A percentile compares a stretch with the other conserved stretches of the same genome.
Evolutionary conservation across 106 monocot species (phyloP).

Genomic region (Platanthera zijinensis): DNA sequence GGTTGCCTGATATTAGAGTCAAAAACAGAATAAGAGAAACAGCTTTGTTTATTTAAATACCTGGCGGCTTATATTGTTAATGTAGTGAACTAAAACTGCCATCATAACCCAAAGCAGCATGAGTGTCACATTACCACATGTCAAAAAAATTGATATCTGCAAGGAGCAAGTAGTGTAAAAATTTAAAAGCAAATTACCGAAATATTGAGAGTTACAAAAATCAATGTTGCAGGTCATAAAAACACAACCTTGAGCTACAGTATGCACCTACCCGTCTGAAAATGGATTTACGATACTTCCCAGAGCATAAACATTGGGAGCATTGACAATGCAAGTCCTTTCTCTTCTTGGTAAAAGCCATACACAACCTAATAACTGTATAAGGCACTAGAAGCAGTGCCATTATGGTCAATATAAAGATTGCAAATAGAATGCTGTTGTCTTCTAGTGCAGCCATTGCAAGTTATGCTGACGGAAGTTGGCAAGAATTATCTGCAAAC

Average conservation of each 20-base stretch:
- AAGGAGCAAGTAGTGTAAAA: neutral
- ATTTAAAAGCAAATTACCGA: neutral
- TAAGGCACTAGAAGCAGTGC: conserved; percentile 72
- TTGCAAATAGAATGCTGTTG: conserved; percentile 55
- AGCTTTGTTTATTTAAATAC: conserved; percentile 20
- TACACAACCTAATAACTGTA: conserved; percentile 42
- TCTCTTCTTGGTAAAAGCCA: conserved; percentile 35
- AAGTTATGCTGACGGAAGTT: no score
- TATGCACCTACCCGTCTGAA: conserved; percentile 36
- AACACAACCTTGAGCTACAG: neutral
- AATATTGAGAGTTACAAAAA: neutral
- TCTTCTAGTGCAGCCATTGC: conserved; percentile 62
- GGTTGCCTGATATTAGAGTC: no score
- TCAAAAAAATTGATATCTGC: conserved; percentile 83
- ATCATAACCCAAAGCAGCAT: conserved; percentile 67
- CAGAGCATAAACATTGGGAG: conserved; percentile 44
- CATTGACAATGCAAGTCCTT: conserved; percentile 65
- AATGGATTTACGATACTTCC: conserved; percentile 68
- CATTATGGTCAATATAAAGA: conserved; percentile 75
- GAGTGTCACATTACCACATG: conserved; percentile 56
- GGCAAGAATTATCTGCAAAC: no score
- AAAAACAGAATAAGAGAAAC: neutral
- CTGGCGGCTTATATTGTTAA: conserved; percentile 59
- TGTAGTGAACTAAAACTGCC: conserved; percentile 72
- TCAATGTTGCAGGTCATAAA: neutral